Evolutionary conservation across 2,329 filamentous ascomycete species (phyloP), one percentile per base, ranked within the genome.

Genomic region (Aquanectria penicillioides): DNA sequence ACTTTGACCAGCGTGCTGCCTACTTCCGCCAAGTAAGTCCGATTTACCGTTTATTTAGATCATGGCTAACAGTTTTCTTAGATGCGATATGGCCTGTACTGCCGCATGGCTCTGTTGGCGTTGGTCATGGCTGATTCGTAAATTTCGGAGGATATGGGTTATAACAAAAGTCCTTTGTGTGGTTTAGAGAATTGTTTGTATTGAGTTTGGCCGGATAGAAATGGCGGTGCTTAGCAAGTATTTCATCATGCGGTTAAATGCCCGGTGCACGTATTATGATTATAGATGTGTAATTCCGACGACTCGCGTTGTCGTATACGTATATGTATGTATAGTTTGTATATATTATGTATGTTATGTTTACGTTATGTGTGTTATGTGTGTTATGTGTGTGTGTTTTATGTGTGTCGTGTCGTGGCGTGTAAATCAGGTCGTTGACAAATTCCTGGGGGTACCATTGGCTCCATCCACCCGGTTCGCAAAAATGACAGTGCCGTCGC

Each of bases 81-180:
- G 94, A 97, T 97, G 94, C 88, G 90, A 80, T 97, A 98, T 80
- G 95, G 95, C 70, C 86, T 99, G 71, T 98, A 97, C 84, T 96
- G 92, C 78, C 91, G 95, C 76, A 99, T 99, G 95, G 95, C 95
- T 69, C 80, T 99, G 80, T 84, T 99, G 76, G 95, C 95, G 67
- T 83, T 98, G 77, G 92, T 98, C 77, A 90, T 99, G 91, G 72
- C 72, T 65, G 69, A 73, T 50, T 72, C 67, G 49, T 75, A 71
- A 47, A 52, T 38, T 51, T 38, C 44, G 57, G 22, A 62, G 43
- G 26, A 22, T 37, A 40, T 56, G 44, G 53, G 48, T 63, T 31
- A 43, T 57, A 34, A 36, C 8, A 57, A 66, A 68, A 64, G 66
- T 59, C 59, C 64, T 46, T 56, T 52, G 50, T 50, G 48, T 61